phyloP scores from a whole-genome alignment of 495 filamentous ascomycete genomes.

The Penicillium bovifimosum region DNA sequence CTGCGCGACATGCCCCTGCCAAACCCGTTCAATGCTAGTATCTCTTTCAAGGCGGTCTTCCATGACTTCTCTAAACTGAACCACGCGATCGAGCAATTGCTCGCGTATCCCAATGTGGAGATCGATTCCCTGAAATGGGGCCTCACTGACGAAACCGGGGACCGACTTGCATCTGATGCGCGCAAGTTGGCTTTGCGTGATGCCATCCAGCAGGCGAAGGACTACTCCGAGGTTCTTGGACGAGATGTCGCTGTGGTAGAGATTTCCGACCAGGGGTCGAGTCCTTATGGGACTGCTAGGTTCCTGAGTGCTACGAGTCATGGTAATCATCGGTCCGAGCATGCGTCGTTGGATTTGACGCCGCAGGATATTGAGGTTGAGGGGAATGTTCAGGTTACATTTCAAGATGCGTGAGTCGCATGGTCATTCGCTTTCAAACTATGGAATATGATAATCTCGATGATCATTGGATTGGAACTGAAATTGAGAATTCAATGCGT shows the following conservation, averaged over 20 bases:
- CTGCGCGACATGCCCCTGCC: conserved; percentile 2
- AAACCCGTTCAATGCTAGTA: conserved; percentile 9
- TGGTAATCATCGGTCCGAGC: background rate
- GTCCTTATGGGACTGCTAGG: background rate
- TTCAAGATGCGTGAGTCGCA: background rate
- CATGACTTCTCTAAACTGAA: conserved; percentile 14
- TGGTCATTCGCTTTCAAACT: no score
- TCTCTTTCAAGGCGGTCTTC: conserved; percentile 10
- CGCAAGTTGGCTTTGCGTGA: conserved; percentile 19
- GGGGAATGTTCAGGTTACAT: conserved; percentile 5
- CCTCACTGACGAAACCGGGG: conserved; percentile 18
- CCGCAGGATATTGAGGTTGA: conserved; percentile 11
- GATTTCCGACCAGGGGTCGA: conserved; percentile 5
- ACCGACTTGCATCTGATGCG: conserved; percentile 5
- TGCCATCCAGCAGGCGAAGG: conserved; percentile 18
- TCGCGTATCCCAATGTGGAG: conserved; percentile 12
- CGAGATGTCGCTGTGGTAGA: conserved; percentile 11
- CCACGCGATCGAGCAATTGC: conserved; percentile 8
- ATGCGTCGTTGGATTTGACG: conserved; percentile 1
- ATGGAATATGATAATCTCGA: no score
- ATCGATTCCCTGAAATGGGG: conserved; percentile 19
- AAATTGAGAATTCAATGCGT: no score
- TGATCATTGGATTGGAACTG: no score
- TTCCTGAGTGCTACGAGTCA: background rate
- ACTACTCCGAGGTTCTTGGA: conserved; percentile 18